A percentile compares a stretch with the other conserved stretches of the same genome.
Conservation (phyloP, 2,329 filamentous ascomycete species). For the Exophiala aquamarina region DNA sequence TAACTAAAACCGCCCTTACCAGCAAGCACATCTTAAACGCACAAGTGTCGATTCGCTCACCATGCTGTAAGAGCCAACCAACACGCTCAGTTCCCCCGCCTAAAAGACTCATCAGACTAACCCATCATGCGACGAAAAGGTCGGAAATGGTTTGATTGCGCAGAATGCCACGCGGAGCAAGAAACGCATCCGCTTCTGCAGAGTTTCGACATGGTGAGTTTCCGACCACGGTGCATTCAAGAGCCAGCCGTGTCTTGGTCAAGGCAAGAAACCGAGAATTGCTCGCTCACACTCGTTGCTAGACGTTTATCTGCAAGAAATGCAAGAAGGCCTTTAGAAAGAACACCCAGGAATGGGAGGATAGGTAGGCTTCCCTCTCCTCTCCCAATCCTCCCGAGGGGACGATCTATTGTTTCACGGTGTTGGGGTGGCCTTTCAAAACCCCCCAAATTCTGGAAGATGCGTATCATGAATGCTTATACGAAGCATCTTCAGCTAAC, state of each 20-base stretch:
- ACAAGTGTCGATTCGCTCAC: constrained; percentile 91
- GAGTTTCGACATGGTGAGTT: constrained; percentile 81
- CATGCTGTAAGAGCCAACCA: constrained; percentile 74
- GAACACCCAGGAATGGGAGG: constrained; percentile 86
- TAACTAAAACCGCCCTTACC: constrained; percentile 1
- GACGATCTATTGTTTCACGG: too few species aligned
- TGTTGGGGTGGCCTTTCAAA: too few species aligned
- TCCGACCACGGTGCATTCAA: too few species aligned
- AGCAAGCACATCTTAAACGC: constrained; percentile 99
- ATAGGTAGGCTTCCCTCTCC: constrained; percentile 51
- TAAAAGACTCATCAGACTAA: constrained; percentile 2
- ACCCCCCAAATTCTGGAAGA: too few species aligned
- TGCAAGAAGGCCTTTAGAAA: constrained; percentile 98
- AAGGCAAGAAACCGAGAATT: too few species aligned
- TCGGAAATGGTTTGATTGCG: constrained; percentile 98
- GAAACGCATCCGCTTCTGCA: constrained; percentile 76
- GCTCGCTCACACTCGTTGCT: constrained; percentile 1
- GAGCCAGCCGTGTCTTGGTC: too few species aligned
- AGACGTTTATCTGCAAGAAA: constrained; percentile 92
- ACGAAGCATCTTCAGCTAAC: too few species aligned
- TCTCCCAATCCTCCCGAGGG: too few species aligned
- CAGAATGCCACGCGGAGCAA: constrained; percentile 84
- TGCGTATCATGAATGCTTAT: too few species aligned
- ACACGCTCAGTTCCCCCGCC: too few species aligned
- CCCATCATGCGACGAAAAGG: constrained; percentile 48